phyloP scores from a whole-genome alignment of 306 rosid genomes.

The Vigna angularis region DNA sequence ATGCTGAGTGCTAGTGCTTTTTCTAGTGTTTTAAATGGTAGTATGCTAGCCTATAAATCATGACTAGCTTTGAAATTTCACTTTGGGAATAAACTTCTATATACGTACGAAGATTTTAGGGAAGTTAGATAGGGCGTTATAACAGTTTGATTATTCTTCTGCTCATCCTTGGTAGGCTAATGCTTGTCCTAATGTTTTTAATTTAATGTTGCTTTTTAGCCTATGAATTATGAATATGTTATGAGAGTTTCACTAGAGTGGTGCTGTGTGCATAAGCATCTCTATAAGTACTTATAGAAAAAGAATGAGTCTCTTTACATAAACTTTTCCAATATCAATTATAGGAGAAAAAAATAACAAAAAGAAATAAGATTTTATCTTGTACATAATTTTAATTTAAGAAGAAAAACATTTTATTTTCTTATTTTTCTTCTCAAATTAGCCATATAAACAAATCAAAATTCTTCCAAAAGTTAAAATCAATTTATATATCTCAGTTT shows the following conservation, averaged over 20 bases:
- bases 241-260: background rate
- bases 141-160: background rate
- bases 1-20: background rate
- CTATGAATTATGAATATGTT: background rate
- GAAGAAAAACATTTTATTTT: no score
- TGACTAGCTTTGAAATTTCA: background rate
- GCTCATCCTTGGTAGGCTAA: background rate
- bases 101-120: background rate
- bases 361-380: no score
- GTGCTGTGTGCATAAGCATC: background rate
- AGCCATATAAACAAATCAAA: background rate
- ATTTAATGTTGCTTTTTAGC: conserved; percentile 5
- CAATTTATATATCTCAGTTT: background rate
- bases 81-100: background rate
- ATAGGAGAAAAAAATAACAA: no score
- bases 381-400: no score
- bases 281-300: background rate
- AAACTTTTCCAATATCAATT: no score
- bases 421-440: no score
- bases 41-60: background rate
- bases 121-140: background rate
- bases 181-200: background rate
- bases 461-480: background rate
- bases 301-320: background rate
- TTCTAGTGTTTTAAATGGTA: background rate